A percentile compares a stretch with the other conserved stretches of the same genome.
Conservation (phyloP, 306 rosid species). For the Vigna unguiculata region DNA sequence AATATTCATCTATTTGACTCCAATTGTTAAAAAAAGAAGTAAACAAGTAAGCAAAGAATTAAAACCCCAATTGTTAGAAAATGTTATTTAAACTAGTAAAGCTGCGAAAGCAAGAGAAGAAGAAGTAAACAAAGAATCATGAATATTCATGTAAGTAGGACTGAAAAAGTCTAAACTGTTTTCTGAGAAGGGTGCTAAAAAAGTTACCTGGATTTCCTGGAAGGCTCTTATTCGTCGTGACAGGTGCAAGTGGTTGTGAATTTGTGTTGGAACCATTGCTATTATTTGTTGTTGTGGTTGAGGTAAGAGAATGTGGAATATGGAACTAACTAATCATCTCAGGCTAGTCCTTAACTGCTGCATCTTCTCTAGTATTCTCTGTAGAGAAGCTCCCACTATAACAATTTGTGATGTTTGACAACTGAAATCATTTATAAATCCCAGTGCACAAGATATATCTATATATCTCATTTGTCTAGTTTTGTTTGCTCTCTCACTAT, state of each 20-base stretch:
- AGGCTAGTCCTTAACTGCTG: slow-evolving; percentile 47
- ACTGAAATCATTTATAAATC: no score
- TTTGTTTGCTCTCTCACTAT: no score
- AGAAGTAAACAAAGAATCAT: neutral
- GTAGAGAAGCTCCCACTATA: slow-evolving; percentile 80
- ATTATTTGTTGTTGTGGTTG: slow-evolving; percentile 54
- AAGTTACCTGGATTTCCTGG: slow-evolving; percentile 93
- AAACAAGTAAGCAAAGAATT: neutral
- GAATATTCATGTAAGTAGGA: neutral
- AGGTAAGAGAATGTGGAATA: slow-evolving; percentile 66
- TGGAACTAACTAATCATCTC: slow-evolving; percentile 57
- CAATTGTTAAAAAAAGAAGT: slow-evolving; percentile 25
- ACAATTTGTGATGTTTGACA: slow-evolving; percentile 85
- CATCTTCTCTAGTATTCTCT: slow-evolving; percentile 60
- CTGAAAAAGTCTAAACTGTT: neutral
- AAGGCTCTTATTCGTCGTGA: slow-evolving; percentile 78
- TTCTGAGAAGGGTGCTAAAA: slow-evolving; percentile 9
- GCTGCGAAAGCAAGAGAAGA: neutral
- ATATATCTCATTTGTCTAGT: no score
- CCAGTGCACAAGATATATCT: no score
- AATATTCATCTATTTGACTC: slow-evolving; percentile 33
- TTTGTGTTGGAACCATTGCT: slow-evolving; percentile 64
- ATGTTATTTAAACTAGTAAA: slow-evolving; percentile 21
- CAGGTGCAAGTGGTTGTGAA: slow-evolving; percentile 53
- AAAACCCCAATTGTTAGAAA: slow-evolving; percentile 33